phyloP scores from a whole-genome alignment of 768 basidiomycete genomes.

The Xerocomellus intermedius region DNA sequence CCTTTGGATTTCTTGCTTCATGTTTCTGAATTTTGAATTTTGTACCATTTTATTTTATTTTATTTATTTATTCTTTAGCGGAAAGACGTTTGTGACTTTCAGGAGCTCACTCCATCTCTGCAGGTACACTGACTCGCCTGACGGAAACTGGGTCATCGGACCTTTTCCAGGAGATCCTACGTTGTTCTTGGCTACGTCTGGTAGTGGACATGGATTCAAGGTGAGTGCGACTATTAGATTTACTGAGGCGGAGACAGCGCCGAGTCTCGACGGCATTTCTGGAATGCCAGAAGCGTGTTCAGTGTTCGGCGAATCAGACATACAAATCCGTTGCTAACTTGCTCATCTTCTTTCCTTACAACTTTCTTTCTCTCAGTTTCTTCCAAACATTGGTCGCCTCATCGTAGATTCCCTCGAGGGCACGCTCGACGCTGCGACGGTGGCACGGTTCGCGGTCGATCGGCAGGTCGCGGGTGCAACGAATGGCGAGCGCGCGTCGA shows the following conservation, averaged over 20 bases:
- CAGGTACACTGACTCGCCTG: slow-evolving; percentile 89
- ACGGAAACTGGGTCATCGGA: slow-evolving; percentile 89
- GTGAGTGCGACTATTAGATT: slow-evolving; percentile 32
- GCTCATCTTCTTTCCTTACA: background rate
- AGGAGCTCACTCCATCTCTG: background rate
- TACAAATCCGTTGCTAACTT: background rate
- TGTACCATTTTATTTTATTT: slow-evolving; percentile 1
- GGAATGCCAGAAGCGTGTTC: background rate
- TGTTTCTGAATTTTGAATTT: background rate
- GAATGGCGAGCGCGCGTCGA: slow-evolving; percentile 21
- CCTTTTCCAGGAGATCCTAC: slow-evolving; percentile 56
- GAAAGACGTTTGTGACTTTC: background rate
- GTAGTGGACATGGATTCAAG: slow-evolving; percentile 88
- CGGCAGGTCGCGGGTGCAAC: slow-evolving; percentile 34
- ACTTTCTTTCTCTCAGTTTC: slow-evolving; percentile 52
- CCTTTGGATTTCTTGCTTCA: background rate
- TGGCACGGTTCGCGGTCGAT: slow-evolving; percentile 61
- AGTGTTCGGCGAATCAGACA: background rate
- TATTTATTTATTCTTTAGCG: background rate
- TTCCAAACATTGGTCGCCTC: slow-evolving; percentile 78
- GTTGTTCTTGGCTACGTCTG: slow-evolving; percentile 81
- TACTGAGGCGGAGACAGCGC: background rate
- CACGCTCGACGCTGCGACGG: slow-evolving; percentile 50
- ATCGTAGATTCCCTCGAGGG: slow-evolving; percentile 72
- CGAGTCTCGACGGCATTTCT: background rate